Percentiles rank a stretch among this genome's conserved stretches.
Evolutionary conservation across 768 basidiomycete species (phyloP).

Genomic region (Chlorophyllum brunneum): DNA sequence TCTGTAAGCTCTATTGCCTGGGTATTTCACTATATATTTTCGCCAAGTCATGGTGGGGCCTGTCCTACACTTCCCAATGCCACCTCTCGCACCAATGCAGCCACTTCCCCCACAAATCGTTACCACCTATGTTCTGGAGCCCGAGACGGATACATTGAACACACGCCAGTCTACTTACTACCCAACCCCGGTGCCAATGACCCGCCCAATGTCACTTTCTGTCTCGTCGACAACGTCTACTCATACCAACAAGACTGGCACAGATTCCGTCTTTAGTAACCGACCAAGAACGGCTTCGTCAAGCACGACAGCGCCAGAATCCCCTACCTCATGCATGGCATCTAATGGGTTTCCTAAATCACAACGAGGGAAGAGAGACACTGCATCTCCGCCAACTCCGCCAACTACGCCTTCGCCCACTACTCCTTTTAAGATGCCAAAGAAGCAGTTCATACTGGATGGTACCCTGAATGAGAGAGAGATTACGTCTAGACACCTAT

Average conservation of each 20-base stretch:
- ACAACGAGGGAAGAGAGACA: not conserved
- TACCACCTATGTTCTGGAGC: slow-evolving; percentile 35
- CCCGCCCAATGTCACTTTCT: slow-evolving; percentile 46
- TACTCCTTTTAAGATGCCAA: slow-evolving; percentile 16
- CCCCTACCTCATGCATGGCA: slow-evolving; percentile 17
- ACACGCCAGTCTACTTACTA: slow-evolving; percentile 33
- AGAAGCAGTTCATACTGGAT: slow-evolving; percentile 43
- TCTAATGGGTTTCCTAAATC: slow-evolving; percentile 4
- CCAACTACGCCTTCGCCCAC: slow-evolving; percentile 12
- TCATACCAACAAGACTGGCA: slow-evolving; percentile 28
- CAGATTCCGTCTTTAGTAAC: slow-evolving; percentile 21
- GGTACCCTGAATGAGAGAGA: slow-evolving; percentile 42
- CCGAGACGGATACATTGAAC: slow-evolving; percentile 30
- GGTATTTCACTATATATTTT: slow-evolving; percentile 70
- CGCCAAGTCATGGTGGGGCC: slow-evolving; percentile 60
- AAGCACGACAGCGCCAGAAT: slow-evolving; percentile 28
- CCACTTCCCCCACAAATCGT: slow-evolving; percentile 46
- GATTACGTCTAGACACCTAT: slow-evolving; percentile 27
- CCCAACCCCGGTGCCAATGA: slow-evolving; percentile 25
- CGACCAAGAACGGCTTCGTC: slow-evolving; percentile 28
- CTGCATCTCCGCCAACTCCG: slow-evolving; percentile 11
- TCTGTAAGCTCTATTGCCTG: slow-evolving; percentile 56
- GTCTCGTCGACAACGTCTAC: slow-evolving; percentile 48
- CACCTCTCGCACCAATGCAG: slow-evolving; percentile 60
- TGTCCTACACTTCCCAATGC: slow-evolving; percentile 63